Evolutionary conservation across 192 early-diverging fungal species (phyloP), one percentile per base, ranked within the genome.

Genomic region (Coemansia sp.): DNA sequence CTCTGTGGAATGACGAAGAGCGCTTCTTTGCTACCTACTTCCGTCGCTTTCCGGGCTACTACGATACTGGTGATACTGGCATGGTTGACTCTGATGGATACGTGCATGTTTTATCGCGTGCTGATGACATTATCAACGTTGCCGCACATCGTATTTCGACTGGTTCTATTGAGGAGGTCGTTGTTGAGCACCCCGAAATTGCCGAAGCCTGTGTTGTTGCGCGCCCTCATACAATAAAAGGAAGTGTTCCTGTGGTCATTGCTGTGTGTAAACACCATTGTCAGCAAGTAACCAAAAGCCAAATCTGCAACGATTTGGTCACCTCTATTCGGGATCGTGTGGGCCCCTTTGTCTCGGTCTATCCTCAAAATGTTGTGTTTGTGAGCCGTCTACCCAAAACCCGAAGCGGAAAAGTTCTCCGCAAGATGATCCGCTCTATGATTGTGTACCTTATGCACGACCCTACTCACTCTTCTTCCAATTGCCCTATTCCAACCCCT

Each of bases 131-230:
- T 44, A 90, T 96, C 69, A 94, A 96, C 62, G 89, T 92, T 0
- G 92, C 94, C 0, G 91, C 88, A 16, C 94, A 96, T 67, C 88
- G 94, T 0, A 76, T 96, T 3, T 89, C 88, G 6, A 91, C 90
- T 1, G 89, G 91, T 25, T 86, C 85, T 0, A 84, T 92, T 22
- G 94, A 96, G 59, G 85, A 89, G 60, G 85, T 90, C 18, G 71
- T 96, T 4, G 77, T 88, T 18, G 73, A 78, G 12, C 89, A 93
- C 71, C 68, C 64, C 0, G 74, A 68, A 9, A 81, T 90, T 21
- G 89, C 83, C 10, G 90, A 92, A 65, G 86, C 85, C 56, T 87
- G 85, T 60, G 89, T 90, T 7, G 85, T 90, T 0, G 84, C 87
- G n/a, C 75, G 87, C 47, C 84, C 85, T 1, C 87, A 89, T 57